A percentile compares a stretch with the other conserved stretches of the same genome.
Conservation (phyloP, 306 rosid species). For the Acacia crassicarpa region DNA sequence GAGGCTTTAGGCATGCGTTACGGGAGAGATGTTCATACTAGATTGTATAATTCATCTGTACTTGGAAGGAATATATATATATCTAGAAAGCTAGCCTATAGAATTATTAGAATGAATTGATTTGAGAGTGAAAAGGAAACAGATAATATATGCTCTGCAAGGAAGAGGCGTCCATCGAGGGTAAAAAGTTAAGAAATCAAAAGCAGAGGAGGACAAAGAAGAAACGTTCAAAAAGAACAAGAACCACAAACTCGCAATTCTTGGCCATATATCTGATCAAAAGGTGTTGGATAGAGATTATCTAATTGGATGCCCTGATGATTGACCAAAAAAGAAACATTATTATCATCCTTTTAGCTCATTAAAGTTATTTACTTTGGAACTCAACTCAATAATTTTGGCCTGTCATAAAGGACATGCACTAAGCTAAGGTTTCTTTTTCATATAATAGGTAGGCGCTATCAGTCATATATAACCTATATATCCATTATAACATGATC, state of each 20-base stretch:
- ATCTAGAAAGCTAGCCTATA: not conserved
- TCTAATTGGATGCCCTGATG: not conserved
- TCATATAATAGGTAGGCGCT: not conserved
- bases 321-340: not conserved
- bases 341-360: slow-evolving; percentile 9
- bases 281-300: not conserved
- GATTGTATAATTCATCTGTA: not conserved
- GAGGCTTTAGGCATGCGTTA: not conserved
- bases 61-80: not conserved
- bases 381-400: not conserved
- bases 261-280: not conserved
- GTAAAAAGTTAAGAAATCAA: not conserved
- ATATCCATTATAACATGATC: not conserved
- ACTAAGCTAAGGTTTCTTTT: not conserved
- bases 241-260: slow-evolving; percentile 8
- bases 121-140: not conserved
- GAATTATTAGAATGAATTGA: not conserved
- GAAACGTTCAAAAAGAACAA: slow-evolving; percentile 6
- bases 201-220: not conserved
- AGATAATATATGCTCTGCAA: not conserved
- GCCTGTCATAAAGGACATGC: not conserved
- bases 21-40: not conserved
- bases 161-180: not conserved
- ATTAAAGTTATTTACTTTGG: slow-evolving; percentile 13
- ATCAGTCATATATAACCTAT: not conserved